Conservation (phyloP, 371 early-diverging fungal species). For the Chytridiales sp. region DNA sequence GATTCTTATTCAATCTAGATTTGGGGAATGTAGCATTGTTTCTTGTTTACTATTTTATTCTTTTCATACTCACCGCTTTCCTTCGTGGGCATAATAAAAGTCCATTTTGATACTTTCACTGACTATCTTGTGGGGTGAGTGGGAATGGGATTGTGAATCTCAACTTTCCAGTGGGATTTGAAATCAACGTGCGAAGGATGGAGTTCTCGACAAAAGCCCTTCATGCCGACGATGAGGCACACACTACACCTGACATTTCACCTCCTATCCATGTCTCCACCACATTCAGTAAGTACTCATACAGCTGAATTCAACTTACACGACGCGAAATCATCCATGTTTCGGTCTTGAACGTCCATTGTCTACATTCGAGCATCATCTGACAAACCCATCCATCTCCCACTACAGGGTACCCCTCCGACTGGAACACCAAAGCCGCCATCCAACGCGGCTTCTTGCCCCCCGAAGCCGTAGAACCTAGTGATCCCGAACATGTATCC, state of each 20-base stretch:
- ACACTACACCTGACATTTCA: constrained; percentile 29
- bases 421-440: constrained; percentile 29
- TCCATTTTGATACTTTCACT: too few relatives aligned
- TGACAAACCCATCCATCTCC: too few relatives aligned
- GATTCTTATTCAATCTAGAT: too few relatives aligned
- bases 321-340: neutral
- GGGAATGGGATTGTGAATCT: too few relatives aligned
- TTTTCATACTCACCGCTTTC: too few relatives aligned
- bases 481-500: neutral
- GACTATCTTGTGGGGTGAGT: too few relatives aligned
- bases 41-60: too few relatives aligned
- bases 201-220: constrained; percentile 16
- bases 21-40: too few relatives aligned
- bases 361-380: neutral
- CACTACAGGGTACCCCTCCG: constrained; percentile 16
- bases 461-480: neutral
- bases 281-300: constrained; percentile 28
- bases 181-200: too few relatives aligned
- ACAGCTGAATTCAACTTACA: neutral
- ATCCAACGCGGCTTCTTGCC: constrained; percentile 17
- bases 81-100: too few relatives aligned
- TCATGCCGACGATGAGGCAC: constrained; percentile 22
- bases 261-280: constrained; percentile 39
- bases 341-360: neutral
- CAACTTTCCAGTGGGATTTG: too few relatives aligned